Conservation (phyloP, 768 basidiomycete species). For the Psilocybe sp. region DNA sequence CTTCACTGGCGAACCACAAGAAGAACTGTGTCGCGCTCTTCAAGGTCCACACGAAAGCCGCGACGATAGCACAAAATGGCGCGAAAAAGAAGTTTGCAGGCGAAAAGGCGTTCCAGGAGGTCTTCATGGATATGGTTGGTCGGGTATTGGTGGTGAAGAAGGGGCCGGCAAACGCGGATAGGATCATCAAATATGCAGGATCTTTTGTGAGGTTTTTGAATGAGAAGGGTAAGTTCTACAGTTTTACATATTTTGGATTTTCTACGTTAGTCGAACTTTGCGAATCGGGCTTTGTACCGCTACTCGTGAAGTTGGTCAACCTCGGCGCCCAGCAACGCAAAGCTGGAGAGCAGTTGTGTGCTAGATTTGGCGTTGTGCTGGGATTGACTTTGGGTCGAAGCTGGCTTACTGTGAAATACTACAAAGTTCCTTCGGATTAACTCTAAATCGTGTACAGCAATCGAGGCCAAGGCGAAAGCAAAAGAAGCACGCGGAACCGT, state of each 20-base stretch:
- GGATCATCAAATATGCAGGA: conserved; percentile 82
- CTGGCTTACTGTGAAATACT: too few relatives aligned
- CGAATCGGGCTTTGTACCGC: too few relatives aligned
- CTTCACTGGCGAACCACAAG: conserved; percentile 81
- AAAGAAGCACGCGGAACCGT: conserved; percentile 19
- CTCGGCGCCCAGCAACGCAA: neutral
- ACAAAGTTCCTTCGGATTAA: neutral
- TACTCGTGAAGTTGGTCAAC: neutral
- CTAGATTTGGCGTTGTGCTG: too few relatives aligned
- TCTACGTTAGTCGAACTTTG: too few relatives aligned
- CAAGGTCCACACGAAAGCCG: conserved; percentile 75
- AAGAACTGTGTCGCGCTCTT: conserved; percentile 88
- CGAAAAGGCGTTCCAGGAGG: conserved; percentile 75
- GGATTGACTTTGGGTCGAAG: too few relatives aligned
- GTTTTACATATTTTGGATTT: neutral
- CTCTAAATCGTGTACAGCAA: conserved; percentile 15
- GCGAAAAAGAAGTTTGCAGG: conserved; percentile 59
- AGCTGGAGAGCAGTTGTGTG: too few relatives aligned
- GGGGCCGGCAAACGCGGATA: conserved; percentile 77
- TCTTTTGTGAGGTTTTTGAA: conserved; percentile 80
- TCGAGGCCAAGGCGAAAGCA: conserved; percentile 28
- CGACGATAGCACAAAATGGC: conserved; percentile 42
- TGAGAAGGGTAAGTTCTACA: conserved; percentile 64
- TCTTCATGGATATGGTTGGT: conserved; percentile 70
- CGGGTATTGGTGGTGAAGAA: conserved; percentile 82